A percentile compares a stretch with the other conserved stretches of the same genome.
These are phyloP conservation scores for Phytophthora hybrid DNA, from an alignment of 352 stramenopile species.

Conservation along the genomic window DNA sequence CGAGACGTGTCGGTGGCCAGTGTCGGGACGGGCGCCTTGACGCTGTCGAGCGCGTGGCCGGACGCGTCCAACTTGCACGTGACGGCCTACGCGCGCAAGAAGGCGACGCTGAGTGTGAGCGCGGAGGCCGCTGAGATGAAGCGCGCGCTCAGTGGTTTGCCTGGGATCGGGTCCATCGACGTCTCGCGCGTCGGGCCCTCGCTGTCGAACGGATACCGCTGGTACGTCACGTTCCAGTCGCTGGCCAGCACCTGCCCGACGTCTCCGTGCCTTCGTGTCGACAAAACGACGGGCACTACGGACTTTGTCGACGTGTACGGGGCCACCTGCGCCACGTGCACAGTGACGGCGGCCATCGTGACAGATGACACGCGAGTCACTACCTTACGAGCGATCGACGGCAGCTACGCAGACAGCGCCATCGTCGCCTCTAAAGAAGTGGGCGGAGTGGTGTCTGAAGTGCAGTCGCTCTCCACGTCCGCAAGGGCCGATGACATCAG, in stretches of 20 bases:
- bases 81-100: slow-evolving; percentile 76
- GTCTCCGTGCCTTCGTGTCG: slow-evolving; percentile 66
- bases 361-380: slow-evolving; percentile 48
- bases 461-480: slow-evolving; percentile 63
- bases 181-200: slow-evolving; percentile 70
- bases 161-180: slow-evolving; percentile 65
- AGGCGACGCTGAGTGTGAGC: slow-evolving; percentile 60
- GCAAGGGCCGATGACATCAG: slow-evolving; percentile 53
- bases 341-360: slow-evolving; percentile 44
- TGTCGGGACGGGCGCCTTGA: slow-evolving; percentile 43
- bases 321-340: slow-evolving; percentile 50
- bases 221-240: slow-evolving; percentile 77
- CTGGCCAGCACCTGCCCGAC: slow-evolving; percentile 60
- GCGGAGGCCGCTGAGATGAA: slow-evolving; percentile 65
- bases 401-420: slow-evolving; percentile 50
- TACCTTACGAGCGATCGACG: slow-evolving; percentile 44
- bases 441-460: slow-evolving; percentile 65
- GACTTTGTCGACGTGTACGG: slow-evolving; percentile 55
- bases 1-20: slow-evolving; percentile 56
- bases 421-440: slow-evolving; percentile 65
- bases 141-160: slow-evolving; percentile 48
- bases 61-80: slow-evolving; percentile 49
- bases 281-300: slow-evolving; percentile 53
- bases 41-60: slow-evolving; percentile 57
- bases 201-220: slow-evolving; percentile 62